phyloP scores from a whole-genome alignment of 306 rosid genomes.

The Fagus sylvatica region DNA sequence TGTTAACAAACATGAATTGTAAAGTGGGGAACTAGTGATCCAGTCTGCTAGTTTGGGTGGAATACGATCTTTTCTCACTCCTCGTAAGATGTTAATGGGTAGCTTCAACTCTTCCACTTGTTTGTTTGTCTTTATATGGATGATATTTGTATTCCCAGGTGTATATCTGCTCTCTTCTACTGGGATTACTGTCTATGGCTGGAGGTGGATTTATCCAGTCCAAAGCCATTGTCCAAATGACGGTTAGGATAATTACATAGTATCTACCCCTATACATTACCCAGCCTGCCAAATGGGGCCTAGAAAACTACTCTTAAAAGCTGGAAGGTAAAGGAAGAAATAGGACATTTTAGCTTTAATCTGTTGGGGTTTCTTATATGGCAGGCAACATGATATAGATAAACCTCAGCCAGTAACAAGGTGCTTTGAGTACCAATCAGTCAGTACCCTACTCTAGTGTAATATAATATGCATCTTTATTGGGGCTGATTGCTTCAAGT shows the following conservation, averaged over 20 bases:
- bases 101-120: neutral
- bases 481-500: neutral
- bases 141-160: neutral
- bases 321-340: neutral
- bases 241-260: neutral
- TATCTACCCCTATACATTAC: neutral
- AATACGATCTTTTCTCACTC: neutral
- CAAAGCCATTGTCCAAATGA: neutral
- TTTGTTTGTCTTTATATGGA: neutral
- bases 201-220: neutral
- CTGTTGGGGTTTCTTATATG: neutral
- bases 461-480: neutral
- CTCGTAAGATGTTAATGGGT: neutral
- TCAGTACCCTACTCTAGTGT: neutral
- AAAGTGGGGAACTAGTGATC: too few relatives aligned
- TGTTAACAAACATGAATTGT: neutral
- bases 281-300: too few relatives aligned
- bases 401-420: neutral
- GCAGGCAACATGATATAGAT: neutral
- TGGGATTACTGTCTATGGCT: neutral
- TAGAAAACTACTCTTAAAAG: neutral
- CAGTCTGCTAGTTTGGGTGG: neutral
- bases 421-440: conserved; percentile 15
- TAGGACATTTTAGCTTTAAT: neutral
- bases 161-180: neutral